A percentile compares a stretch with the other conserved stretches of the same genome.
Conservation (phyloP, 2,329 filamentous ascomycete genomes). For the Beauveria caledonica region DNA sequence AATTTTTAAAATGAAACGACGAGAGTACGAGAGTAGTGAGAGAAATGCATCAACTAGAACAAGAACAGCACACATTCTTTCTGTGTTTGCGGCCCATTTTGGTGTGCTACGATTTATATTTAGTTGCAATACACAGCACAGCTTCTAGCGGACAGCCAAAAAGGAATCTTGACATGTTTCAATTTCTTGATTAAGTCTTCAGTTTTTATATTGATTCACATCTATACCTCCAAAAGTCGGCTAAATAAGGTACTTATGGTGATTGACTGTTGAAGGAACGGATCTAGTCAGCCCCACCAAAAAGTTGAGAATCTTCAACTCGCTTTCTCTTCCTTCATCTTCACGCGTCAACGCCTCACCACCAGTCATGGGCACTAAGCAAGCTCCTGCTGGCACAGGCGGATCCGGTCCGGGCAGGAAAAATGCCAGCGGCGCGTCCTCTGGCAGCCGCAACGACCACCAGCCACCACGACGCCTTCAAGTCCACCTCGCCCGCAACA, state of each 20-base stretch:
- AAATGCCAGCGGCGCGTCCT: conserved; percentile 17
- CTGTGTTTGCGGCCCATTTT: too few relatives aligned
- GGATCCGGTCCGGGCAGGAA: conserved; percentile 17
- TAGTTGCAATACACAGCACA: too few relatives aligned
- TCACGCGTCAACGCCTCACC: conserved; percentile 12
- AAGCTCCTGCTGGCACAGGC: conserved; percentile 19
- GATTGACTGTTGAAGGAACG: neutral
- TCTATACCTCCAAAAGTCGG: too few relatives aligned
- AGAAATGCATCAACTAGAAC: neutral
- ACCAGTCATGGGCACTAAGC: conserved; percentile 21
- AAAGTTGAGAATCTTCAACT: neutral
- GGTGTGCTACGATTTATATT: too few relatives aligned
- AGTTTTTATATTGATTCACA: too few relatives aligned
- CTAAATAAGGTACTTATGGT: too few relatives aligned
- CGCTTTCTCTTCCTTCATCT: neutral
- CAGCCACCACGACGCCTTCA: conserved; percentile 36
- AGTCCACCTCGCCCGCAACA: conserved; percentile 38
- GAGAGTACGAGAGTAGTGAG: neutral
- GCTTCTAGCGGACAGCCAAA: too few relatives aligned
- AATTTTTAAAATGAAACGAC: neutral
- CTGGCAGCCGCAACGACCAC: conserved; percentile 19
- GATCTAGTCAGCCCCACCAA: neutral
- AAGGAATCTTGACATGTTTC: too few relatives aligned
- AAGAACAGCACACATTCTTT: too few relatives aligned
- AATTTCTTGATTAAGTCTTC: too few relatives aligned